Evolutionary conservation across 1,284 basidiomycete genomes (phyloP).

Genomic region (Pterulicium gracile): DNA sequence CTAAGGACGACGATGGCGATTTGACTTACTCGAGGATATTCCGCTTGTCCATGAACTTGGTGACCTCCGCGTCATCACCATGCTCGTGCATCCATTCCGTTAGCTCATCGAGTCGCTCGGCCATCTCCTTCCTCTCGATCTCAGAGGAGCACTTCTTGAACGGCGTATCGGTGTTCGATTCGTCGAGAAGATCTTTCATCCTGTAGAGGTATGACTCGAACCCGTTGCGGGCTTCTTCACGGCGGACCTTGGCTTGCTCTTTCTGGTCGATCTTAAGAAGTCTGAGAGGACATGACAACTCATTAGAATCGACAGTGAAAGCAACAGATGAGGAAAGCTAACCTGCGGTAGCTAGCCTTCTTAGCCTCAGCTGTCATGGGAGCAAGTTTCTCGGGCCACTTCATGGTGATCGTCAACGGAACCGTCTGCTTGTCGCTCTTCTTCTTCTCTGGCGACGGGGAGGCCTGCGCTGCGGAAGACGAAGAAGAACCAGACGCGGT

Average conservation of each 20-base stretch:
- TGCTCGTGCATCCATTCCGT: conserved; percentile 79
- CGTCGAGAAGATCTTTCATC: conserved; percentile 73
- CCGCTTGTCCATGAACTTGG: conserved; percentile 63
- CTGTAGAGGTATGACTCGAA: conserved; percentile 92
- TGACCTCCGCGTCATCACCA: conserved; percentile 76
- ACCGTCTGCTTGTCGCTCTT: conserved; percentile 35
- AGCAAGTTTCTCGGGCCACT: conserved; percentile 45
- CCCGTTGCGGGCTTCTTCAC: conserved; percentile 86
- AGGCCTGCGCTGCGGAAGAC: conserved; percentile 12
- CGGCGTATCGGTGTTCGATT: conserved; percentile 51
- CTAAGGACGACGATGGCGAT: not conserved
- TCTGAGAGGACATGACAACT: conserved; percentile 42
- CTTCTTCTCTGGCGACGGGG: conserved; percentile 3
- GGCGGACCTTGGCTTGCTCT: conserved; percentile 66
- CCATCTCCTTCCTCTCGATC: conserved; percentile 59
- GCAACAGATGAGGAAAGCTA: conserved; percentile 15
- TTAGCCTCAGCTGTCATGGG: conserved; percentile 72
- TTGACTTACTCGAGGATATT: conserved; percentile 70
- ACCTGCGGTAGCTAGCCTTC: conserved; percentile 59
- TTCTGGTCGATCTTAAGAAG: conserved; percentile 71
- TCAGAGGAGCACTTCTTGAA: conserved; percentile 74
- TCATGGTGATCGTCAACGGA: conserved; percentile 49
- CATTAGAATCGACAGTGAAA: conserved; percentile 1
- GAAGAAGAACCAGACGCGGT: conserved; percentile 5
- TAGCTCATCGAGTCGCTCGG: conserved; percentile 56